Evolutionary conservation across 2,329 filamentous ascomycete species (phyloP).

Genomic region (Aureobasidium subglaciale): DNA sequence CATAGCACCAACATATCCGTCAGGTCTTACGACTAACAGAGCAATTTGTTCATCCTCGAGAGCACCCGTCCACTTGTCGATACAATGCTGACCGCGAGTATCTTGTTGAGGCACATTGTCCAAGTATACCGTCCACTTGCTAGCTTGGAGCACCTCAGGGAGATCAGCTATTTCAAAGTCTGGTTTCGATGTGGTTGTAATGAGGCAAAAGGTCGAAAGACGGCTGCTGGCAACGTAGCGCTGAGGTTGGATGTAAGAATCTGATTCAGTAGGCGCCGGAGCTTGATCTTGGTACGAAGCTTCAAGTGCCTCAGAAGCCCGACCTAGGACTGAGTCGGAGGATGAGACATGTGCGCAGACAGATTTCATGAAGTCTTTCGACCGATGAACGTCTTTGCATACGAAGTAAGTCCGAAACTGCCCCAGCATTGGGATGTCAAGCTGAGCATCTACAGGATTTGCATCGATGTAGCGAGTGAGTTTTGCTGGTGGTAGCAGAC

Average conservation of each 20-base stretch:
- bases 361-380: constrained; percentile 51
- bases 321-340: constrained; percentile 49
- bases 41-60: constrained; percentile 52
- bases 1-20: constrained; percentile 66
- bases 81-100: constrained; percentile 47
- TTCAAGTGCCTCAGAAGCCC: constrained; percentile 52
- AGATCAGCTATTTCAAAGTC: constrained; percentile 61
- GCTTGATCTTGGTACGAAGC: constrained; percentile 56
- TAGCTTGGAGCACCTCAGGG: constrained; percentile 54
- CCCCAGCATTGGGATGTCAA: constrained; percentile 69
- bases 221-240: constrained; percentile 63
- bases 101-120: constrained; percentile 55
- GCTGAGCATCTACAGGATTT: constrained; percentile 69
- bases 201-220: constrained; percentile 61
- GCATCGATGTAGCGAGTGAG: constrained; percentile 69
- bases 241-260: constrained; percentile 60
- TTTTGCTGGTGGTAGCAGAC: constrained; percentile 57
- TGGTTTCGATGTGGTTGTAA: constrained; percentile 58
- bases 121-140: constrained; percentile 65
- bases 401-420: constrained; percentile 73
- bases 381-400: constrained; percentile 53
- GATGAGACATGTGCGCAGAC: constrained; percentile 51
- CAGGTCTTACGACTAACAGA: constrained; percentile 62
- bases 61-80: constrained; percentile 62
- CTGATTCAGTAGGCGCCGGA: constrained; percentile 50